Evolutionary conservation across 2,329 filamentous ascomycete species (phyloP), one percentile per base, ranked within the genome.

Genomic region (Pestalotiopsis sp.): DNA sequence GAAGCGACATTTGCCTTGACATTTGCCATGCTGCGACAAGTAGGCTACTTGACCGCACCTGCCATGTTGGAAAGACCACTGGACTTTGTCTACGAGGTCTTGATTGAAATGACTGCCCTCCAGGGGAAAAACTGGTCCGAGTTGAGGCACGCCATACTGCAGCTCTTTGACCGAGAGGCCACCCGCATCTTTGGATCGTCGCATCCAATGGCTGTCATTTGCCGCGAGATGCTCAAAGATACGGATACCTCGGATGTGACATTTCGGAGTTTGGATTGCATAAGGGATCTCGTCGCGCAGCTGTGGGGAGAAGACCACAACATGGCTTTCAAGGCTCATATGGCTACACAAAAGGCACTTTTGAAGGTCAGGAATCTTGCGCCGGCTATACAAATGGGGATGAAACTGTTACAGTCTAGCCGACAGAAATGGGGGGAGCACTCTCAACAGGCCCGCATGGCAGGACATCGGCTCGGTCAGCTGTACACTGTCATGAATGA

Each of bases 171-270:
- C 63, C 63, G 36, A 12, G 63, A 66, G 31, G 63, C 63, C 23
- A 66, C 9, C 49, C 41, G 63, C 14, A 45, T 66, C 23, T 66
- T 66, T 17, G 20, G 36, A 5, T 14, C 25, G 9, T 27, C 27
- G 25, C 63, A 66, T 20, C 63, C 63, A 11, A 57, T 66, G n/a
- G 63, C 63, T n/a, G 27, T 66, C 14, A 36, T 66, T 14, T 66
- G 63, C 27, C 63, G 63, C 63, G 63, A 66, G 39, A 31, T 66
- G 63, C 63, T 56, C n/a, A 57, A 20, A 20, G 27, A 56, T 20
- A 27, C 13, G 11, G 25, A 66, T 17, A 20, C 13, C 20, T 17
- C 25, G 12, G 63, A 36, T 2, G 49, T 66, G 6, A 36, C 63
- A 12, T 20, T n/a, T 27, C 13, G 25, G 9, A 23, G 41, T 20